Percentiles rank a stretch among this genome's conserved stretches.
Conservation (phyloP, 805 yeast genomes). For the Ogataea populi-albae region DNA sequence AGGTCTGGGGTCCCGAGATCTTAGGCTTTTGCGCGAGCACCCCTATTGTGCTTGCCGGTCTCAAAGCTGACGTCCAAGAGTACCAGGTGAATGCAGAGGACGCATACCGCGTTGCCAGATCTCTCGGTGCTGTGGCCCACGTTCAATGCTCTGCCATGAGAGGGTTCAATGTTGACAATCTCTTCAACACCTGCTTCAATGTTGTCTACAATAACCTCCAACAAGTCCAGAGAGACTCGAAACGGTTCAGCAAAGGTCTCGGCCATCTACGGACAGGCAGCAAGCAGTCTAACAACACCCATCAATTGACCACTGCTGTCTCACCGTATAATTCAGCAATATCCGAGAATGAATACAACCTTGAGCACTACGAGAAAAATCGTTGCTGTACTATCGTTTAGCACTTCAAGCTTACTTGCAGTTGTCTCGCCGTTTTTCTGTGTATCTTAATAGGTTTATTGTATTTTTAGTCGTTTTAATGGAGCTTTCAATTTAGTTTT, state of each 20-base stretch:
- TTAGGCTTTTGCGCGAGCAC: slow-evolving; percentile 76
- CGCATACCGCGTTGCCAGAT: slow-evolving; percentile 30
- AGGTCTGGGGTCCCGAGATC: slow-evolving; percentile 87
- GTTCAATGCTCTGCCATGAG: slow-evolving; percentile 77
- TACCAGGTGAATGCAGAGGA: slow-evolving; percentile 24
- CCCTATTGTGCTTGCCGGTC: slow-evolving; percentile 78
- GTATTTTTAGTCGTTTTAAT: too few species aligned
- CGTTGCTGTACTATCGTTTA: slow-evolving; percentile 14
- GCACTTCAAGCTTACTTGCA: neutral
- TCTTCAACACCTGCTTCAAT: slow-evolving; percentile 56
- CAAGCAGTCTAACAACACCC: slow-evolving; percentile 12
- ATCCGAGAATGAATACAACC: slow-evolving; percentile 5
- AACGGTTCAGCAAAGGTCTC: slow-evolving; percentile 16
- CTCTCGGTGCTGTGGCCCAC: slow-evolving; percentile 67
- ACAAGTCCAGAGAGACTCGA: slow-evolving; percentile 10
- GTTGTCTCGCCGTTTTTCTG: slow-evolving; percentile 3
- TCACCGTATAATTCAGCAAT: slow-evolving; percentile 4
- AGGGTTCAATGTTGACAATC: slow-evolving; percentile 60
- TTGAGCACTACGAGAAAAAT: slow-evolving; percentile 14
- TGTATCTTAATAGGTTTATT: too few species aligned
- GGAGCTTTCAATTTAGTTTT: too few species aligned
- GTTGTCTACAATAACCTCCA: slow-evolving; percentile 25
- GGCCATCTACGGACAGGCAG: slow-evolving; percentile 25
- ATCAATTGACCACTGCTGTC: slow-evolving; percentile 4
- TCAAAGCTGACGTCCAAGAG: slow-evolving; percentile 66